phyloP scores from a whole-genome alignment of 805 yeast species.

The Ogataea dorogensis region DNA sequence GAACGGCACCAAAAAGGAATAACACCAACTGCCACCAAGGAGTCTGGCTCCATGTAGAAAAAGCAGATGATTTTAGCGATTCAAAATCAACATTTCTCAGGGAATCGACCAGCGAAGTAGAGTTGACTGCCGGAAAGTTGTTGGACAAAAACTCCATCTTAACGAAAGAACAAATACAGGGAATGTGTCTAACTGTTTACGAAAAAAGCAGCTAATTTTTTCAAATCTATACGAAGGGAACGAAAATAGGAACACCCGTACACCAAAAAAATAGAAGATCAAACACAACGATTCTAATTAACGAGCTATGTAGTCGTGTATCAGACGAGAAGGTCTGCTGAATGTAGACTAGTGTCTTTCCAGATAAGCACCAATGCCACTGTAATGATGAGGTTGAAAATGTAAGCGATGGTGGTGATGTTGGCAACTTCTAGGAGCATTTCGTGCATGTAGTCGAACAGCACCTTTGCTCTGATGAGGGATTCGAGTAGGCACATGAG shows the following conservation, averaged over 20 bases:
- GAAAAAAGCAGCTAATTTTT: slow-evolving; percentile 10
- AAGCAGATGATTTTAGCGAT: slow-evolving; percentile 3
- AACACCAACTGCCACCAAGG: slow-evolving; percentile 56
- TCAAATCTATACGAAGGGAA: slow-evolving; percentile 10
- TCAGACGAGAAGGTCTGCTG: slow-evolving; percentile 8
- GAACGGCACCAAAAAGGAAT: slow-evolving; percentile 44
- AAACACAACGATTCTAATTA: too few species aligned
- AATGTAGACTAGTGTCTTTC: slow-evolving; percentile 27
- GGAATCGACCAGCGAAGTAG: slow-evolving; percentile 8
- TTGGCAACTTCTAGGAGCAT: slow-evolving; percentile 21
- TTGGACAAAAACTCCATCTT: slow-evolving; percentile 22
- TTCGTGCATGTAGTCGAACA: slow-evolving; percentile 13
- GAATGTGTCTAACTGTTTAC: slow-evolving; percentile 9
- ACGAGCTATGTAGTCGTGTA: not conserved
- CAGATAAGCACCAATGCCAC: slow-evolving; percentile 26
- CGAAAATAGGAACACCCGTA: slow-evolving; percentile 5
- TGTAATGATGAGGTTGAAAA: slow-evolving; percentile 24
- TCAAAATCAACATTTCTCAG: slow-evolving; percentile 9
- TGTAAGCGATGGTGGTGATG: slow-evolving; percentile 24
- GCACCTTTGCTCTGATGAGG: slow-evolving; percentile 19
- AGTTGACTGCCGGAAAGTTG: slow-evolving; percentile 10
- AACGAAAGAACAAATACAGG: slow-evolving; percentile 1
- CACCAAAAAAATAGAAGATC: too few species aligned
- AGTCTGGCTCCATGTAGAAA: slow-evolving; percentile 24
- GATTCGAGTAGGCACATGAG: slow-evolving; percentile 21